A percentile compares a stretch with the other conserved stretches of the same genome.
Evolutionary conservation across 2,329 filamentous ascomycete genomes (phyloP).

Genomic region (Canariomyces notabilis): DNA sequence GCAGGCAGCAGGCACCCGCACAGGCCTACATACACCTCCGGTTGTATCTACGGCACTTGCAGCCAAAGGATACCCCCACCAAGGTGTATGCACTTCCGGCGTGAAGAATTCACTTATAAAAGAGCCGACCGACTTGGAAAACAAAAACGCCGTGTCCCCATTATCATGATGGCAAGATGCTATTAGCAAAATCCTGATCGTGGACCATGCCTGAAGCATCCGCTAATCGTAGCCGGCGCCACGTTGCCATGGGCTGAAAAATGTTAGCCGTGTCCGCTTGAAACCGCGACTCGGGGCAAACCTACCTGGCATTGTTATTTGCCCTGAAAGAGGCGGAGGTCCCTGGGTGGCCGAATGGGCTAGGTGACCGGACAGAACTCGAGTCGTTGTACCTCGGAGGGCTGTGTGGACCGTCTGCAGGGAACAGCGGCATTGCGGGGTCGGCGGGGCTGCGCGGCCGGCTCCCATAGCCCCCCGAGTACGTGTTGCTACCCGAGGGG

Average conservation of each 20-base stretch:
- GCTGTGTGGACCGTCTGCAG: constrained; percentile 32
- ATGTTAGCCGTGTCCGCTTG: constrained; percentile 19
- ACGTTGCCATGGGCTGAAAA: constrained; percentile 49
- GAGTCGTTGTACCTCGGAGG: constrained; percentile 25
- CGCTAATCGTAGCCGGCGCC: constrained; percentile 47
- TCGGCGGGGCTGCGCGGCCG: constrained; percentile 43
- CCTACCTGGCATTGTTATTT: constrained; percentile 45
- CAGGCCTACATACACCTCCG: background rate
- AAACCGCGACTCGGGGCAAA: too few species aligned
- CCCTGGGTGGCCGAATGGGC: constrained; percentile 29
- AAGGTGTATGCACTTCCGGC: background rate
- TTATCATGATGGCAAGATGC: constrained; percentile 13
- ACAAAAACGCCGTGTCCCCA: constrained; percentile 14
- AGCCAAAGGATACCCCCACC: background rate
- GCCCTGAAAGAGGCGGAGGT: constrained; percentile 27
- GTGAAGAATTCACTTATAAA: too few species aligned
- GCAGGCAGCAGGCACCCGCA: too few species aligned
- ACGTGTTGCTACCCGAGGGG: constrained; percentile 18
- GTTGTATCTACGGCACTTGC: background rate
- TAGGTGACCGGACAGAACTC: constrained; percentile 24
- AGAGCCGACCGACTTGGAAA: background rate
- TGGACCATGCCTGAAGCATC: background rate
- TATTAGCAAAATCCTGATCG: background rate
- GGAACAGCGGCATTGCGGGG: constrained; percentile 48
- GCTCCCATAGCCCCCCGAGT: constrained; percentile 24